Conservation (phyloP, 1,139 yeast species). For the Suhomyces taliae region DNA sequence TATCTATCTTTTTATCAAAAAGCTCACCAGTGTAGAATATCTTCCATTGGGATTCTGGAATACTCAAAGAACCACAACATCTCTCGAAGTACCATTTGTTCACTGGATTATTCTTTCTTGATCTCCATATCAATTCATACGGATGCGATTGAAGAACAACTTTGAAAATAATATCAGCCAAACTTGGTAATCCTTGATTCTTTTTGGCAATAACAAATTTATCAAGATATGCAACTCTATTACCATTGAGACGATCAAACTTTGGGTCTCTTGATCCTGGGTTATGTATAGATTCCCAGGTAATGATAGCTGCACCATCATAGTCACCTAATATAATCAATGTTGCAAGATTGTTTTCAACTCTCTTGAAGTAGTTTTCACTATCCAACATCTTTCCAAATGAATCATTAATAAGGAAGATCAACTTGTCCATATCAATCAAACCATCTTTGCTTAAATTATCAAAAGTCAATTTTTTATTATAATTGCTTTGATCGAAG, state of each 20-base stretch:
- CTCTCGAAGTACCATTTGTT: conserved; percentile 98
- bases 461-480: conserved; percentile 38
- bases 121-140: conserved; percentile 83
- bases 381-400: conserved; percentile 69
- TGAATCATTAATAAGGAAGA: conserved; percentile 70
- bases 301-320: conserved; percentile 91
- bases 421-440: conserved; percentile 58
- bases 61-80: conserved; percentile 66
- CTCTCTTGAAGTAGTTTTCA: conserved; percentile 62
- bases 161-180: conserved; percentile 91
- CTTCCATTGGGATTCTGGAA: conserved; percentile 60
- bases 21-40: conserved; percentile 65
- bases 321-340: conserved; percentile 88
- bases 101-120: conserved; percentile 81
- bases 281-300: conserved; percentile 55
- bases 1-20: conserved; percentile 37
- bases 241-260: conserved; percentile 12
- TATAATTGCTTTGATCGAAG: conserved; percentile 35
- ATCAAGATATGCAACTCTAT: conserved; percentile 69
- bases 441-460: conserved; percentile 47
- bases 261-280: conserved; percentile 14
- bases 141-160: conserved; percentile 70
- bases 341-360: conserved; percentile 68
- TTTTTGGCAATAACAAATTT: conserved; percentile 85
- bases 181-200: conserved; percentile 88